Conservation (phyloP, 2,329 filamentous ascomycete species). For the Phialocephala sp. region DNA sequence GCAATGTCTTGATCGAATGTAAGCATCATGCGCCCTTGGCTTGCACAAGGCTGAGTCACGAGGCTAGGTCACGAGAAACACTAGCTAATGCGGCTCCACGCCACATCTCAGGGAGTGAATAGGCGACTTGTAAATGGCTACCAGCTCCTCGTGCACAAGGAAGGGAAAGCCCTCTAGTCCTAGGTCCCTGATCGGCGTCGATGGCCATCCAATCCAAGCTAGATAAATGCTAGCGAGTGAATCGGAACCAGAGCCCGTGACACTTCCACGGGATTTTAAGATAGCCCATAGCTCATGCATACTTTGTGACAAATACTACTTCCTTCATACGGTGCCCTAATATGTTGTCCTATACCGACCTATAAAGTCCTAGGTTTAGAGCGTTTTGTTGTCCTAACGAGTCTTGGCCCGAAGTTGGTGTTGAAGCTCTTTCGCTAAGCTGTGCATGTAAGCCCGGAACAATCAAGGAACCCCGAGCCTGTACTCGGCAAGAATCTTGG, state of each 20-base stretch:
- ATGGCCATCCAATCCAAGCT: neutral
- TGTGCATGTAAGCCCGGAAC: neutral
- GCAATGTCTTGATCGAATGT: neutral
- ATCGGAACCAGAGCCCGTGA: neutral
- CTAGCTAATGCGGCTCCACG: no score
- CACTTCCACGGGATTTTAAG: neutral
- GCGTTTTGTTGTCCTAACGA: neutral
- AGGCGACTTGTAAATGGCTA: neutral
- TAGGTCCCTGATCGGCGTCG: constrained; percentile 11
- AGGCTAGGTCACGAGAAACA: constrained; percentile 6
- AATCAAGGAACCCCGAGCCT: neutral
- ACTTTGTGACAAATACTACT: constrained; percentile 1
- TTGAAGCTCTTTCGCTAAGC: neutral
- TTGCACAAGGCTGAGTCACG: constrained; percentile 3
- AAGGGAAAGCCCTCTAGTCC: neutral
- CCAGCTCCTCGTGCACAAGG: constrained; percentile 14
- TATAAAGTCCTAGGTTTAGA: neutral
- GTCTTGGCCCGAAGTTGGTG: neutral
- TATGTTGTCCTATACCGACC: neutral
- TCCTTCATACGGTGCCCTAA: neutral
- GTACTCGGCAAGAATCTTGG: neutral
- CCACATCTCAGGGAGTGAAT: no score
- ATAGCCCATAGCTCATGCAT: neutral
- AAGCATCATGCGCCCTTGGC: constrained; percentile 4
- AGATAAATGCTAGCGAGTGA: neutral